Evolutionary conservation across 129 eudicot species (phyloP), one percentile per base, ranked within the genome.

Genomic region (Escallonia rubra): DNA sequence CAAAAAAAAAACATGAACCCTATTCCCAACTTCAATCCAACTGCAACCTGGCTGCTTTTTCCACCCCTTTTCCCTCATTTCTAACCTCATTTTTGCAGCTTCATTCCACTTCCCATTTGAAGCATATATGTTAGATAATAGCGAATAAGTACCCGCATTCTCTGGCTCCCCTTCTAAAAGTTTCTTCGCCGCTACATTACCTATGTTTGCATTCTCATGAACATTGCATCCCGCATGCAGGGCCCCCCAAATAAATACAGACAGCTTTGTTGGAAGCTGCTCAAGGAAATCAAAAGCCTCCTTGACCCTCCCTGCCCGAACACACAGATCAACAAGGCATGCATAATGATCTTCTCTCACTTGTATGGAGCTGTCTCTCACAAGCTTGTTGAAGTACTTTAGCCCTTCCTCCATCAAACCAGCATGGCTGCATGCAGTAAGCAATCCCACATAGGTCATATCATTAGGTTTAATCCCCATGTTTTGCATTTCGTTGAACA

Each of bases 351-450:
- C 76, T 38, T 69, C 75, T 13, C 68, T 69, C 68, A 65, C 8
- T 38, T 43, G 16, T 53, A 73, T 43, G 5, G 68, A 47, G 41
- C 51, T 43, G 16, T 79, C 79, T 42, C 23, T 58, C 34, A 51
- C 44, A 13, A 79, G 71, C 13, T 23, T 16, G 7, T 73, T 44
- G 8, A 81, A 81, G 54, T 67, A 64, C 47, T 60, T 43, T 4
- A 66, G 67, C 8, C 86, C 86, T 46, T 81, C 74, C 7, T 72
- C 68, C 4, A 77, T 77, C 49, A 77, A 47, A 10, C 82, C 82
- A 0, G 71, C 63, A 65, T 77, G 82, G 73, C 80, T 81, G 52
- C 86, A 81, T 11, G 82, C 86, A 59, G 73, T 61, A 46, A 81
- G 78, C 63, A 81, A 39, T 7, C 76, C 77, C 13, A 77, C 73